A percentile compares a stretch with the other conserved stretches of the same genome.
Evolutionary conservation across 2,329 filamentous ascomycete species (phyloP).

Genomic region (Ophiostoma novo-ulmi): DNA sequence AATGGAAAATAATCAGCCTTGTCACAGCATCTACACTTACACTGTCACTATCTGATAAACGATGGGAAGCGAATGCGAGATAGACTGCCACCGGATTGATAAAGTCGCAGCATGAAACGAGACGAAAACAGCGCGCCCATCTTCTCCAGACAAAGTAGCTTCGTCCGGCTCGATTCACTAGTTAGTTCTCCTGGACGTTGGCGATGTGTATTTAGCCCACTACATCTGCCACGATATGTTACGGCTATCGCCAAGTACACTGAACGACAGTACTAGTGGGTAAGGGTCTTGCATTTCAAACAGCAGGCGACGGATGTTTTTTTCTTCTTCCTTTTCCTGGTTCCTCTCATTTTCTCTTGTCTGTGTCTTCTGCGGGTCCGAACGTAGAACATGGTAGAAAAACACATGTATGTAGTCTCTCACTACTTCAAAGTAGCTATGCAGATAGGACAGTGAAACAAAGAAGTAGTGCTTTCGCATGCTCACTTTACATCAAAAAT

Average conservation of each 20-base stretch:
- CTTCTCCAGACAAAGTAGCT: conserved; percentile 1
- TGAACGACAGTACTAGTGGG: not conserved
- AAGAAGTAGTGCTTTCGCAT: not conserved
- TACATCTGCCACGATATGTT: not conserved
- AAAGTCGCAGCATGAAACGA: not conserved
- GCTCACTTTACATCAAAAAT: too few species aligned
- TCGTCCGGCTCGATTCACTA: not conserved
- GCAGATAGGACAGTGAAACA: not conserved
- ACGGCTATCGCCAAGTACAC: not conserved
- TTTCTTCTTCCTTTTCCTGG: not conserved
- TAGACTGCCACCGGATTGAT: not conserved
- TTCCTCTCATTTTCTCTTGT: not conserved
- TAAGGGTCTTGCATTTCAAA: not conserved
- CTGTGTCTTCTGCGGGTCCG: not conserved
- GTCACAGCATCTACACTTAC: too few species aligned
- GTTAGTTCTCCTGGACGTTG: not conserved
- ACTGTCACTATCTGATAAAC: too few species aligned
- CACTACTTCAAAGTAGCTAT: not conserved
- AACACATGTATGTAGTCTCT: not conserved
- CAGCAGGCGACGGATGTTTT: not conserved
- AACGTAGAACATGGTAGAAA: not conserved
- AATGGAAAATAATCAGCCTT: too few species aligned
- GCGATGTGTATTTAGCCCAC: not conserved
- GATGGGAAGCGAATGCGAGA: not conserved
- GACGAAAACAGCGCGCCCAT: not conserved